Conservation (phyloP, 202 grass and related monocot genomes). For the Panicum hallii region DNA sequence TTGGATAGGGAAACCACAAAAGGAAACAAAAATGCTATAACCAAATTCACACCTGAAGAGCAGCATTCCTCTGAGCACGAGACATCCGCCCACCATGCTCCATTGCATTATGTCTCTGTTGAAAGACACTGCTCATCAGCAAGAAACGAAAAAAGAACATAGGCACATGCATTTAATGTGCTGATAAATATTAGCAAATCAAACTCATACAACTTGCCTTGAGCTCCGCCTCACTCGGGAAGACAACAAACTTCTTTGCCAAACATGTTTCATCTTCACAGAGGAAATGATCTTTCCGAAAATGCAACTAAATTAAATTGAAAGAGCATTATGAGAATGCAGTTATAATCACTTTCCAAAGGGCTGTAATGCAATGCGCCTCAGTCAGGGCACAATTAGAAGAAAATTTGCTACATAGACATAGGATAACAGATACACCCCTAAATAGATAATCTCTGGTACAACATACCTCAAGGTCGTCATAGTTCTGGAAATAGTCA, state of each 20-base stretch:
- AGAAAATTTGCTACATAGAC: conserved; percentile 2
- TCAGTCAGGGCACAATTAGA: background rate
- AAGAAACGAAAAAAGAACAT: conserved; percentile 13
- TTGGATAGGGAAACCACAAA: background rate
- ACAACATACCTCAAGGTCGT: conserved; percentile 83
- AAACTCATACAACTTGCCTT: conserved; percentile 64
- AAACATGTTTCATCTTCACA: conserved; percentile 88
- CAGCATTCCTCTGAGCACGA: conserved; percentile 93
- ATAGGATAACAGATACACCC: background rate
- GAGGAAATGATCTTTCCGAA: conserved; percentile 90
- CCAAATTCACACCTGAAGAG: conserved; percentile 66
- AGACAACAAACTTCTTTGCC: conserved; percentile 88
- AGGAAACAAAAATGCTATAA: background rate
- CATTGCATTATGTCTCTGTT: conserved; percentile 92
- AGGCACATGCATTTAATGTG: background rate
- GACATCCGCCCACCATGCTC: conserved; percentile 90
- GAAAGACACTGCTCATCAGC: conserved; percentile 38
- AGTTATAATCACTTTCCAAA: conserved; percentile 1
- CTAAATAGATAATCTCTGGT: background rate
- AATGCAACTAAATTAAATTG: conserved; percentile 69
- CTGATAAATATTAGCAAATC: conserved; percentile 7
- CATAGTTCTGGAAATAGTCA: conserved; percentile 91
- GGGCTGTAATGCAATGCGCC: background rate
- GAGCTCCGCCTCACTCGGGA: conserved; percentile 75
- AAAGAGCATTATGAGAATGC: conserved; percentile 36